Evolutionary conservation across 2,329 filamentous ascomycete species (phyloP).

Genomic region (Penicillium sp.): DNA sequence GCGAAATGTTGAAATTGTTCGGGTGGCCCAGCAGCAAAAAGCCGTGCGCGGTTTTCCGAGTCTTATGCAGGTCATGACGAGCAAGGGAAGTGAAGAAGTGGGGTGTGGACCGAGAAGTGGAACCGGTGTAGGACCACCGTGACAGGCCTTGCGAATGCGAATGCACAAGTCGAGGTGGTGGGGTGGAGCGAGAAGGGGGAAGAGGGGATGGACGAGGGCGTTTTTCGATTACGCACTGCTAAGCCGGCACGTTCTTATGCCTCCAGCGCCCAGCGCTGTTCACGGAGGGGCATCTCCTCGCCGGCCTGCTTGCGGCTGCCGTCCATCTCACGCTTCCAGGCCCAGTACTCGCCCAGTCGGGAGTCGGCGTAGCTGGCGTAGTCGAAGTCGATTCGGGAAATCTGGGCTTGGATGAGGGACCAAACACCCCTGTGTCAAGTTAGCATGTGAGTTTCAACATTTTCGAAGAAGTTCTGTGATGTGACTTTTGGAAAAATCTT

Average conservation of each 20-base stretch:
- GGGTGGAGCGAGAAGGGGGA: background rate
- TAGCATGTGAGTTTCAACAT: constrained; percentile 3
- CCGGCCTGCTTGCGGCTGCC: constrained; percentile 61
- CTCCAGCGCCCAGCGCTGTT: constrained; percentile 76
- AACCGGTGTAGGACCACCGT: constrained; percentile 1
- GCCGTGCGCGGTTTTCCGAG: constrained; percentile 3
- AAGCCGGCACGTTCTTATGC: constrained; percentile 17
- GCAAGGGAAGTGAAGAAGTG: constrained; percentile 1
- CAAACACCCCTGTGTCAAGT: constrained; percentile 81
- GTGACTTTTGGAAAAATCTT: constrained; percentile 4
- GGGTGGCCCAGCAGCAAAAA: constrained; percentile 20
- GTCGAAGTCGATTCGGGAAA: constrained; percentile 95
- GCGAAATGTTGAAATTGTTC: background rate
- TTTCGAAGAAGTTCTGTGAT: background rate
- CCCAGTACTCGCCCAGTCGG: constrained; percentile 88
- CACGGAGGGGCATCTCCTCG: constrained; percentile 71
- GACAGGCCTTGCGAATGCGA: constrained; percentile 6
- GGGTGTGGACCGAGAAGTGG: constrained; percentile 6
- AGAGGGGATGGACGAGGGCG: background rate
- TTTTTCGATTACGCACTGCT: background rate
- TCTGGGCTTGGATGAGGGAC: constrained; percentile 91
- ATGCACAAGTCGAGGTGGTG: background rate
- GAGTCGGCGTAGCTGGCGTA: constrained; percentile 89
- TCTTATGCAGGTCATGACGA: constrained; percentile 8
- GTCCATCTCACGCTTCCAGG: constrained; percentile 77